Evolutionary conservation across 345 rosid species (phyloP), one percentile per base, ranked within the genome.

Genomic region (Eucalyptus marginata): DNA sequence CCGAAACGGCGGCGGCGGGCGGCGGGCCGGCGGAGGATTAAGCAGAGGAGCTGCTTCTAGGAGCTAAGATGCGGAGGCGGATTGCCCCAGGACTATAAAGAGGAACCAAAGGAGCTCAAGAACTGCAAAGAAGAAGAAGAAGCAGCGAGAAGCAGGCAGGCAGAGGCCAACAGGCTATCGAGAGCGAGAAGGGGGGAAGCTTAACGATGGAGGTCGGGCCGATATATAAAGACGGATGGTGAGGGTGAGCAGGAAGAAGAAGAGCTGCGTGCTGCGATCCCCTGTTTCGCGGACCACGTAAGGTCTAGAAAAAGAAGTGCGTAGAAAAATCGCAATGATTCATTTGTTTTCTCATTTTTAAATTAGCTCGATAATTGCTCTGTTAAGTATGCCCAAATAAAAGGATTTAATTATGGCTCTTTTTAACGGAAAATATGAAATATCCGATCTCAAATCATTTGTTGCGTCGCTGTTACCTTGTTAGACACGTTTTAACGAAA

Each of bases 281-380:
- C 22, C 91, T 93, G 88, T 91, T 24, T 16, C 86, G 27, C 40
- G 89, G 88, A 90, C 89, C 87, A 90, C 50, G 80, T 1, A 86
- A 90, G 68, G 52, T 24, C 44, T 3, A 49, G 54, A 20, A 40
- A 76, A 76, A 76, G 46, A 25, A 76, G 8, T 40, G 83, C 83
- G 12, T 10, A 36, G 40, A 36, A 36, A 76, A 71, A 1, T 71
- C 12, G 12, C 27, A 3, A 71, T 5, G 22, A 0, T 36, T 18
- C 18, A 5, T 36, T 71, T 68, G 2, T 54, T 22, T 54, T 22
- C 27, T 54, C 7, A 3, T 16, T 33, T 17, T 36, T 36, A 33
- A 36, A 36, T 36, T 36, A 1, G 4, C 25, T 36, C 46, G 13
- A 18, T 17, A 36, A 71, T 33, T 16, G 4, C 25, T 36, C 25